phyloP scores from a whole-genome alignment of 129 eudicot genomes.

The Flaveria sonorensis region DNA sequence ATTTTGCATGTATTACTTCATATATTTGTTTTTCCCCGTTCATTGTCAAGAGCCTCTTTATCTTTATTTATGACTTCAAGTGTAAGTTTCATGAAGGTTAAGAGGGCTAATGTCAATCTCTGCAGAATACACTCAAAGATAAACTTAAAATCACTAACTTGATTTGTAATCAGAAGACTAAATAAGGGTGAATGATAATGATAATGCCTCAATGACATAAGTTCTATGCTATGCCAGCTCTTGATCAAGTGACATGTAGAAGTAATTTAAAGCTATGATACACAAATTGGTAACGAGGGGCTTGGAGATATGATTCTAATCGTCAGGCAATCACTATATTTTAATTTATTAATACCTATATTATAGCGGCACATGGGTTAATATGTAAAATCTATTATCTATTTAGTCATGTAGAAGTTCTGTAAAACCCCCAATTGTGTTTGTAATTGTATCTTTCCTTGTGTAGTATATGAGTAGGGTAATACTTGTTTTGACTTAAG shows the following conservation, averaged over 20 bases:
- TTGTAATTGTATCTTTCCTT: constrained; percentile 1
- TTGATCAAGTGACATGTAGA: constrained; percentile 18
- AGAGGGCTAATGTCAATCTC: constrained; percentile 9
- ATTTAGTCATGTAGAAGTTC: constrained; percentile 1
- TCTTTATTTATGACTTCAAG: background rate
- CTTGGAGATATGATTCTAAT: background rate
- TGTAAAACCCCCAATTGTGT: constrained; percentile 6
- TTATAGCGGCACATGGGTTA: background rate
- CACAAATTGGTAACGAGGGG: background rate
- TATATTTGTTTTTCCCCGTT: background rate
- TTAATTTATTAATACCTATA: background rate
- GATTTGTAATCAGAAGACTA: constrained; percentile 11
- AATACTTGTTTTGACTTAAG: constrained; percentile 12
- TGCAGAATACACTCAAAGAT: constrained; percentile 13
- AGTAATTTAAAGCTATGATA: background rate
- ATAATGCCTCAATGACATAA: constrained; percentile 16
- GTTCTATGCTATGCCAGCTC: background rate
- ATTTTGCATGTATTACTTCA: background rate
- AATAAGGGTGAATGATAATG: background rate
- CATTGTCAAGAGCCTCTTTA: background rate
- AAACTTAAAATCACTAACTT: constrained; percentile 2
- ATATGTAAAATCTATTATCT: background rate
- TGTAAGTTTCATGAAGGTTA: constrained; percentile 10
- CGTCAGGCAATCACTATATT: background rate
- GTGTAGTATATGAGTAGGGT: constrained; percentile 12